Percentiles rank a stretch among this genome's conserved stretches.
Evolutionary conservation across 352 stramenopile genomes (phyloP).

Genomic region (Pythium rhizo-oryzae): DNA sequence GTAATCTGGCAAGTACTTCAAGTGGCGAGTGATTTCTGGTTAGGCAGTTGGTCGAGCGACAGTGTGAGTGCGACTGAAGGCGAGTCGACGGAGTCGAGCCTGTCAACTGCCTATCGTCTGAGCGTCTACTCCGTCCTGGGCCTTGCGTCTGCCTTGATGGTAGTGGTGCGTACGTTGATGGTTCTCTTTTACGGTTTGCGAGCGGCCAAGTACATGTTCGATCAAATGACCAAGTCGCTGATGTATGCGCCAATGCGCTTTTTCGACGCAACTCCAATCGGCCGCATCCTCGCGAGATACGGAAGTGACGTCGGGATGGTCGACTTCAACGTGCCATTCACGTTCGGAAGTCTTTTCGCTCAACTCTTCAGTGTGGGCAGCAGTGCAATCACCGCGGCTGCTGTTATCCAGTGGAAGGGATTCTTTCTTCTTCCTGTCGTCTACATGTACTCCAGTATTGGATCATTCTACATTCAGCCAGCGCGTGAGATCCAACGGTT

Average conservation of each 20-base stretch:
- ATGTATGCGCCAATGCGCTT: conserved; percentile 92
- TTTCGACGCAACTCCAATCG: conserved; percentile 92
- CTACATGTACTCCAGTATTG: conserved; percentile 69
- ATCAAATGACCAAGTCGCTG: conserved; percentile 82
- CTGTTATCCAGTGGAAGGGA: conserved; percentile 77
- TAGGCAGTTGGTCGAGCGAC: conserved; percentile 80
- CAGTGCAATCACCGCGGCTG: conserved; percentile 66
- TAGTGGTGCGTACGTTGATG: not conserved
- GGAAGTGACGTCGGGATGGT: conserved; percentile 91
- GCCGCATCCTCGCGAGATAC: conserved; percentile 92
- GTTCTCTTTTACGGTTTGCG: not conserved
- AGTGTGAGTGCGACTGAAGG: too few species aligned
- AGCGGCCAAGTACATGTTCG: conserved; percentile 57
- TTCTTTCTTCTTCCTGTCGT: conserved; percentile 82
- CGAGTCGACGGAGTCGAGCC: too few species aligned
- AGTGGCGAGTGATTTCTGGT: conserved; percentile 89
- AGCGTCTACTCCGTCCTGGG: too few species aligned
- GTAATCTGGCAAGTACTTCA: conserved; percentile 69
- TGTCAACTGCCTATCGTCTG: too few species aligned
- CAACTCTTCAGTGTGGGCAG: conserved; percentile 34
- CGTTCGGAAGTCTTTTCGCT: conserved; percentile 34
- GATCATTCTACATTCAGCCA: conserved; percentile 27
- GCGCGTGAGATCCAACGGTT: conserved; percentile 43
- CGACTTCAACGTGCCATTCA: conserved; percentile 78
- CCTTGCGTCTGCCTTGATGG: not conserved